Conservation (phyloP, 805 yeast genomes). For the Suhomyces canberraensis region DNA sequence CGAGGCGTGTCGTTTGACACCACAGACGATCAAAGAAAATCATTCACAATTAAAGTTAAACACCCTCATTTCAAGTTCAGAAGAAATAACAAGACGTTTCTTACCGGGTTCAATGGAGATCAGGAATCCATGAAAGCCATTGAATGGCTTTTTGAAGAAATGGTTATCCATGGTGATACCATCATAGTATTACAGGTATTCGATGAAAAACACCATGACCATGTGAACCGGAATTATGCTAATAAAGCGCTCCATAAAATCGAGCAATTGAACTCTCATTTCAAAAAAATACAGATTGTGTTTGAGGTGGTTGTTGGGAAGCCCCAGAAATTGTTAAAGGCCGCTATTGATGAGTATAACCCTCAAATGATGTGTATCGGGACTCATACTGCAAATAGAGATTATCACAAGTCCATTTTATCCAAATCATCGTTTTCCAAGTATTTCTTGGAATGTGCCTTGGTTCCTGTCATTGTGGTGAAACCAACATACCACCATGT, state of each 20-base stretch:
- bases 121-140: constrained; percentile 37
- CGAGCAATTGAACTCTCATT: constrained; percentile 33
- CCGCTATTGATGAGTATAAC: constrained; percentile 39
- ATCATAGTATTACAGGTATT: constrained; percentile 39
- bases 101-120: constrained; percentile 39
- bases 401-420: constrained; percentile 25
- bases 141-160: constrained; percentile 44
- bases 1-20: constrained; percentile 44
- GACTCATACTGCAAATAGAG: constrained; percentile 29
- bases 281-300: constrained; percentile 36
- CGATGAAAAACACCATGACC: constrained; percentile 29
- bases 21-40: constrained; percentile 27
- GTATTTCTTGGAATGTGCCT: constrained; percentile 40
- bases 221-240: constrained; percentile 30
- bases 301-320: constrained; percentile 41
- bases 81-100: constrained; percentile 41
- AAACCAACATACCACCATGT: constrained; percentile 35
- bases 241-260: constrained; percentile 26
- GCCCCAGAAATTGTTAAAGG: constrained; percentile 36
- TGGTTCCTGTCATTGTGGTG: constrained; percentile 43
- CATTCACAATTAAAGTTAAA: constrained; percentile 38
- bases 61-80: constrained; percentile 43
- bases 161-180: constrained; percentile 43
- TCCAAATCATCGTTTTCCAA: constrained; percentile 36
- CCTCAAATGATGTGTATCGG: constrained; percentile 48